These are phyloP conservation scores for Beverwykella pulmonaria DNA, from an alignment of 495 filamentous ascomycete genomes.

Conservation along the genomic window DNA sequence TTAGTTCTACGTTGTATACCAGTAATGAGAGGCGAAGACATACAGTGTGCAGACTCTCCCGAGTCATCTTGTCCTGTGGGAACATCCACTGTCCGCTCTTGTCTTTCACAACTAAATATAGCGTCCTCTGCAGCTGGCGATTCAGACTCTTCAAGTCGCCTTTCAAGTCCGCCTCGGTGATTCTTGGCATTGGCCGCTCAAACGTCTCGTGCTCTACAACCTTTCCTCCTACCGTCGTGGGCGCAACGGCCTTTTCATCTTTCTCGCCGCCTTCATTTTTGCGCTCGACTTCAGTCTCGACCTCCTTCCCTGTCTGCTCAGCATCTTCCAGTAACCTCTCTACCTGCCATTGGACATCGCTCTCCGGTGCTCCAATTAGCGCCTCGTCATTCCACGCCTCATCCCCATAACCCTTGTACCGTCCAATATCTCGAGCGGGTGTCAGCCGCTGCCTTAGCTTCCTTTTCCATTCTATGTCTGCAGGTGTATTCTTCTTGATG, in stretches of 20 bases:
- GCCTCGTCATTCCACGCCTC: slow-evolving; percentile 93
- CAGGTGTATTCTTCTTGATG: slow-evolving; percentile 87
- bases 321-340: slow-evolving; percentile 75
- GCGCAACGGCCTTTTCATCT: slow-evolving; percentile 39
- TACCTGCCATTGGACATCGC: slow-evolving; percentile 61
- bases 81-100: slow-evolving; percentile 76
- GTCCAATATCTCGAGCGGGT: slow-evolving; percentile 78
- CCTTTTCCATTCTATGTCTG: slow-evolving; percentile 86
- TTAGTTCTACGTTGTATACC: too few relatives aligned
- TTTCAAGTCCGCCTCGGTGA: slow-evolving; percentile 79
- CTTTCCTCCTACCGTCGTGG: slow-evolving; percentile 4
- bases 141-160: slow-evolving; percentile 76
- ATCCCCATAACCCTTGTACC: slow-evolving; percentile 77
- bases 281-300: slow-evolving; percentile 53
- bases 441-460: slow-evolving; percentile 76
- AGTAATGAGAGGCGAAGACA: too few relatives aligned
- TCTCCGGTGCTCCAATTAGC: slow-evolving; percentile 67
- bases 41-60: slow-evolving; percentile 81
- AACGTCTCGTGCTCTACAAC: slow-evolving; percentile 63
- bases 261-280: slow-evolving; percentile 59
- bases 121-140: slow-evolving; percentile 70
- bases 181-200: slow-evolving; percentile 68
- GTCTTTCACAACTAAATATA: slow-evolving; percentile 81
- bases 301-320: slow-evolving; percentile 56
- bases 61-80: slow-evolving; percentile 65